Conservation (phyloP, 768 basidiomycete species). For the Calocybe gangraenosa region DNA sequence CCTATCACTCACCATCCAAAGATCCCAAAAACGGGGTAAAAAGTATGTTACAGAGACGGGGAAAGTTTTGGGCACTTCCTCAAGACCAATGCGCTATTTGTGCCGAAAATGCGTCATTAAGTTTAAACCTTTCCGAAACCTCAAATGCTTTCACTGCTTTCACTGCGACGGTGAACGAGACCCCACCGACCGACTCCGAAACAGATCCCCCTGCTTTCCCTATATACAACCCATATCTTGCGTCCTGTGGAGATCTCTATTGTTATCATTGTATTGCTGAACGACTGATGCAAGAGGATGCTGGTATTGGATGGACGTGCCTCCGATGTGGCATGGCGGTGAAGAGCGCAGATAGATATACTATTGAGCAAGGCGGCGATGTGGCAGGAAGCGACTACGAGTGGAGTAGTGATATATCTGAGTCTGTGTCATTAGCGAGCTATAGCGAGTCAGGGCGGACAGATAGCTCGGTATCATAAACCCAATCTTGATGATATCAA, state of each 20-base stretch:
- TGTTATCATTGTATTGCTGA: constrained; percentile 94
- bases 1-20: constrained; percentile 11
- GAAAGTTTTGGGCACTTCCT: constrained; percentile 69
- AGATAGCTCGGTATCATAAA: constrained; percentile 20
- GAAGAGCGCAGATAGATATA: constrained; percentile 57
- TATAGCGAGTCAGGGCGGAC: constrained; percentile 45
- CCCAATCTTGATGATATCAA: not conserved
- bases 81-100: constrained; percentile 88
- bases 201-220: constrained; percentile 54
- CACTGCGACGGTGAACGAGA: constrained; percentile 15
- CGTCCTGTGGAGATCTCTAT: constrained; percentile 82
- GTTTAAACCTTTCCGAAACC: constrained; percentile 51
- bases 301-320: constrained; percentile 71
- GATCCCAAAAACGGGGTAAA: not conserved
- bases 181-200: constrained; percentile 22
- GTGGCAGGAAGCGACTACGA: constrained; percentile 52
- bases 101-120: constrained; percentile 66
- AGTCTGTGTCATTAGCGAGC: constrained; percentile 52
- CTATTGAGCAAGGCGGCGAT: constrained; percentile 34
- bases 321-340: constrained; percentile 72
- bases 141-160: constrained; percentile 43
- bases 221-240: constrained; percentile 77
- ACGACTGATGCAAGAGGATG: constrained; percentile 64
- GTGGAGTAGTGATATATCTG: constrained; percentile 58
- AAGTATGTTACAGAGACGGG: constrained; percentile 28